A percentile compares a stretch with the other conserved stretches of the same genome.
Conservation (phyloP, 768 basidiomycete species). For the Multifurca ochricompacta region DNA sequence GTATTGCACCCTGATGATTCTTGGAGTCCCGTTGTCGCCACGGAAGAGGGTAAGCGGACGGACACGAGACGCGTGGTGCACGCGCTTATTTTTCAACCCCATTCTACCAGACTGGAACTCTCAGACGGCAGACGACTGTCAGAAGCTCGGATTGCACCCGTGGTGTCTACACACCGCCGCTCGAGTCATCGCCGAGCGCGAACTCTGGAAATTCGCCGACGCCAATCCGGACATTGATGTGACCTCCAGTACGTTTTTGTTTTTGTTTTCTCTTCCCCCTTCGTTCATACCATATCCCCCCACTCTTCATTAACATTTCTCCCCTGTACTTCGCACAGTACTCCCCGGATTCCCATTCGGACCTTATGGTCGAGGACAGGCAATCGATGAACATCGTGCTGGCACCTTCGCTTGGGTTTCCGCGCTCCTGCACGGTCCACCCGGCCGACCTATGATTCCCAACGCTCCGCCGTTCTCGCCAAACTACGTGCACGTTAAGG, state of each 20-base stretch:
- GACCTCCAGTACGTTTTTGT: conserved; percentile 11
- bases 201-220: conserved; percentile 14
- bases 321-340: not conserved
- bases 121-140: conserved; percentile 2
- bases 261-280: not conserved
- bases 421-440: conserved; percentile 7
- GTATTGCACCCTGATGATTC: conserved; percentile 8
- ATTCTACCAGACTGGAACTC: conserved; percentile 12
- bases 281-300: too few relatives aligned
- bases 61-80: not conserved
- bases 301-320: not conserved
- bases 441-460: conserved; percentile 4
- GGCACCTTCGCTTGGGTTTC: conserved; percentile 16
- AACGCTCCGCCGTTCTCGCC: conserved; percentile 13
- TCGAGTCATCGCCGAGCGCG: conserved; percentile 15
- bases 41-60: conserved; percentile 3
- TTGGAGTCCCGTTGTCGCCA: conserved; percentile 12
- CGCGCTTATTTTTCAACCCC: not conserved
- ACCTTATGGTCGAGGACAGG: conserved; percentile 15
- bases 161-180: conserved; percentile 12
- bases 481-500: conserved; percentile 13
- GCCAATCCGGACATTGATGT: conserved; percentile 9
- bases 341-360: conserved; percentile 12
- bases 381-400: not conserved
- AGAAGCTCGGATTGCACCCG: conserved; percentile 14